Base-by-base conservation (phyloP, 805 yeast species). In the Candida ponderosae region DNA sequence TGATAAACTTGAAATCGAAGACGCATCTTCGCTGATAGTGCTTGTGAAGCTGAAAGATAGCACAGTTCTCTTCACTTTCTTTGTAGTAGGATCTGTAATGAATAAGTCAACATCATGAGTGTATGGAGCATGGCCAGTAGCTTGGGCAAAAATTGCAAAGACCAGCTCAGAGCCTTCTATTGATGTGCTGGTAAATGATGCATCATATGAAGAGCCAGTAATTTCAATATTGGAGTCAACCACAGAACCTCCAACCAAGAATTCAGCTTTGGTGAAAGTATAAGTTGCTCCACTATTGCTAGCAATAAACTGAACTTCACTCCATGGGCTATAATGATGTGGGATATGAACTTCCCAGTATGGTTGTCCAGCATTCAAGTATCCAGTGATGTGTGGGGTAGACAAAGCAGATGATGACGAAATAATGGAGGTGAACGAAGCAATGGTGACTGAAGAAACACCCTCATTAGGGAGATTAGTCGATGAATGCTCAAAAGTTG, bases 201-300 rank as follows among this genome's bases (percentile, higher is more conserved):
- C 36, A 8, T 40, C 40, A 40, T 42, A 47, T 19, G 48, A 34
- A 16, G 40, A 31, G 18, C 36, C 96, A 9, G 74, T 90, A 44
- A 76, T 90, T 37, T 78, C 73, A 53, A 70, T 93, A 43, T 97
- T 98, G 23, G 87, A 76, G 38, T 94, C 96, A 18, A 61, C 72
- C 14, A 81, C 95, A 16, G 73, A 65, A 40, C 68, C 89, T 45
- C 98, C 99, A 38, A 51, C 46, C 3, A 26, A 29, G 28, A 46
- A 15, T 26, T 43, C 42, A 37, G 40, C 48, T 16, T 15, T 18
- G 13, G 45, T 34, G 45, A 44, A 50, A 40, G 33, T 44, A 38
- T 44, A 47, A 11, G 14, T 37, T 29, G 48, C 18, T 23, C 40
- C 48, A 38, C 43, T 39, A 42, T 47, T 44, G 15, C 43, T 49